phyloP scores from a whole-genome alignment of 768 basidiomycete species.

The Psilocybe tampanensis region DNA sequence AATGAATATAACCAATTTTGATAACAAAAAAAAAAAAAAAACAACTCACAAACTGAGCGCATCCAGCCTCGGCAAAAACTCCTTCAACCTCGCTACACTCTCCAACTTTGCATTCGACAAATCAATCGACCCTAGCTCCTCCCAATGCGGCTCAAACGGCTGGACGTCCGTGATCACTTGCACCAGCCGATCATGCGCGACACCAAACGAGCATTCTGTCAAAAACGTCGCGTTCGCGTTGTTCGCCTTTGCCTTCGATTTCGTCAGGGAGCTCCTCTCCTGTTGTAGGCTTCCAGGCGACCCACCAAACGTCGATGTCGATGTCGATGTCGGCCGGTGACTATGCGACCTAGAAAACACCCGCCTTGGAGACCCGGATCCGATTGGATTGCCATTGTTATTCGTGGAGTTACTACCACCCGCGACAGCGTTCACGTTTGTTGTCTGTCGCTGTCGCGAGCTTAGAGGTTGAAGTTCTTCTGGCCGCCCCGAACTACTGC shows the following conservation, averaged over 20 bases:
- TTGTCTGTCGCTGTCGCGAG: slow-evolving; percentile 35
- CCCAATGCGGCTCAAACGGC: slow-evolving; percentile 96
- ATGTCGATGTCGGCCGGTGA: slow-evolving; percentile 22
- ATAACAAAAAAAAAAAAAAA: background rate
- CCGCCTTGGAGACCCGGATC: slow-evolving; percentile 35
- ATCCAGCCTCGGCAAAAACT: slow-evolving; percentile 86
- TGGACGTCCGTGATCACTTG: slow-evolving; percentile 93
- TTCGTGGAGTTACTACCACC: slow-evolving; percentile 14
- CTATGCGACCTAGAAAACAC: slow-evolving; percentile 48
- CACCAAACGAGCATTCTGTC: slow-evolving; percentile 95
- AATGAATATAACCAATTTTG: slow-evolving; percentile 8
- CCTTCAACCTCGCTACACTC: slow-evolving; percentile 81
- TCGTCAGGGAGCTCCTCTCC: background rate
- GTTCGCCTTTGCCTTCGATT: slow-evolving; percentile 14
- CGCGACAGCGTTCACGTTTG: slow-evolving; percentile 21
- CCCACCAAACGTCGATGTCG: background rate
- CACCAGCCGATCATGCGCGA: slow-evolving; percentile 90
- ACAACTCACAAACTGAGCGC: slow-evolving; percentile 70
- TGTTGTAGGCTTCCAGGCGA: slow-evolving; percentile 23
- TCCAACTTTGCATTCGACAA: slow-evolving; percentile 73
- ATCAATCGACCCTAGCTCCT: slow-evolving; percentile 73
- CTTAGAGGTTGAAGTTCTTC: slow-evolving; percentile 52
- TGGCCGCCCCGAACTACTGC: slow-evolving; percentile 43
- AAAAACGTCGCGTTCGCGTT: slow-evolving; percentile 60
- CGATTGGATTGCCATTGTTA: slow-evolving; percentile 20